These are phyloP conservation scores for Ustilago bromivora DNA, from an alignment of 1,284 basidiomycete species.

Conservation along the genomic window DNA sequence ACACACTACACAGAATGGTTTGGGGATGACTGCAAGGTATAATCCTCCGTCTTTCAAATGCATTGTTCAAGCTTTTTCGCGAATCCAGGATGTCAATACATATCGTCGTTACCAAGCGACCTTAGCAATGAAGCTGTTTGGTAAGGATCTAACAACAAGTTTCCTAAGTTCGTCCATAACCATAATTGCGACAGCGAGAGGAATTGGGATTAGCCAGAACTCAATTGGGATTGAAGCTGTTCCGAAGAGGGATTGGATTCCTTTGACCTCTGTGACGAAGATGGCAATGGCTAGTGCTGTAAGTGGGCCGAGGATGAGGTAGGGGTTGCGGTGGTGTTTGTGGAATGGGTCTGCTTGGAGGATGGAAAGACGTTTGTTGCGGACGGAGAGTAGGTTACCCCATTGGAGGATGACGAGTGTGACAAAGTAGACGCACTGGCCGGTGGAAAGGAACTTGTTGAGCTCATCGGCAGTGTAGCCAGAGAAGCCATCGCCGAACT, in stretches of 20 bases:
- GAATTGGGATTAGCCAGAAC: slow-evolving; percentile 73
- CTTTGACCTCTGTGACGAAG: slow-evolving; percentile 58
- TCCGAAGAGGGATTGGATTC: slow-evolving; percentile 42
- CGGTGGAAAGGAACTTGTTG: slow-evolving; percentile 70
- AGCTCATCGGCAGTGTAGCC: slow-evolving; percentile 71
- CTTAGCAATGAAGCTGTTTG: slow-evolving; percentile 62
- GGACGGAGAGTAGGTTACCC: slow-evolving; percentile 71
- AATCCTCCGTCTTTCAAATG: slow-evolving; percentile 13
- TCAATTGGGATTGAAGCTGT: slow-evolving; percentile 72
- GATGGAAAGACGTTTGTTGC: slow-evolving; percentile 73
- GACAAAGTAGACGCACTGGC: slow-evolving; percentile 72
- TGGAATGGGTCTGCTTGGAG: slow-evolving; percentile 57
- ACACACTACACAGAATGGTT: too few relatives aligned
- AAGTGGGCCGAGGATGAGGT: slow-evolving; percentile 48
- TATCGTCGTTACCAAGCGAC: slow-evolving; percentile 60
- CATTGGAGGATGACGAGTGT: slow-evolving; percentile 80
- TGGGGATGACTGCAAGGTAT: not conserved
- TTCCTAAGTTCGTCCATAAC: slow-evolving; percentile 68
- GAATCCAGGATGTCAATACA: too few relatives aligned
- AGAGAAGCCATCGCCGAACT: slow-evolving; percentile 71
- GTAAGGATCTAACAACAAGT: slow-evolving; percentile 57
- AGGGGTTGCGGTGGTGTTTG: slow-evolving; percentile 44
- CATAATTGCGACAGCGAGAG: slow-evolving; percentile 70
- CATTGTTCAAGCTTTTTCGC: too few relatives aligned
- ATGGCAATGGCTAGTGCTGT: slow-evolving; percentile 53